Evolutionary conservation across 1,284 basidiomycete species (phyloP), one percentile per base, ranked within the genome.

Genomic region (Ceratobasidium sp.): DNA sequence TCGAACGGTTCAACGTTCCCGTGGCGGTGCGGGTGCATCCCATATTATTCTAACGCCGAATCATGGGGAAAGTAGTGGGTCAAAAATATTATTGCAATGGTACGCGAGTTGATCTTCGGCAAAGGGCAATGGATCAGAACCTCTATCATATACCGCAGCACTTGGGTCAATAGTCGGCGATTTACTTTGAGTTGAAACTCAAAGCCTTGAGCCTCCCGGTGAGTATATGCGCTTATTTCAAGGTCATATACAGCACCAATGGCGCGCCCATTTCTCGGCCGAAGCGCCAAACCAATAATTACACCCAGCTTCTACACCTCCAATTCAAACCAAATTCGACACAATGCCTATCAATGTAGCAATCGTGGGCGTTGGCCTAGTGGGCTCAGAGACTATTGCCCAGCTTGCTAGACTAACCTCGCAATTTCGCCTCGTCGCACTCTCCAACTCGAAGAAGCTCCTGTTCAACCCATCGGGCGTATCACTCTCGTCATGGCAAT

Each of bases 281-380:
- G 60, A 64, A 22, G 49, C 31, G 22, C 38, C 27, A 38, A 25
- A 38, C 49, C 35, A 52, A 52, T 20, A 47, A 15, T 42, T 47
- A 12, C 22, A 45, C 12, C 25, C 42, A 20, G 25, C 49, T 52
- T 10, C 47, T 15, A 32, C 49, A n/a, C 5, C 32, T 17, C 27
- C 25, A 31, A 17, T 27, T 31, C 8, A 10, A 13, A 52, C 27
- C 20, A 20, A 29, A 34, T n/a, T 8, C 43, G 45, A 29, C 45
- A 40, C 4, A 22, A 64, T 64, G 60, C 69, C 69, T 12, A 42
- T 88, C 71, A 80, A 84, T 65, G 86, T 96, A 69, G 92, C 92
- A 53, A 84, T 96, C 72, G 83, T 96, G 70, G 94, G 94, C 71
- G 85, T 93, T 50, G 94, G 94, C 13, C 89, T 94, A 68, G 95